Percentiles rank a stretch among this genome's conserved stretches.
Conservation (phyloP, 192 early-diverging fungal species). For the Globomyces pollinis-pini region DNA sequence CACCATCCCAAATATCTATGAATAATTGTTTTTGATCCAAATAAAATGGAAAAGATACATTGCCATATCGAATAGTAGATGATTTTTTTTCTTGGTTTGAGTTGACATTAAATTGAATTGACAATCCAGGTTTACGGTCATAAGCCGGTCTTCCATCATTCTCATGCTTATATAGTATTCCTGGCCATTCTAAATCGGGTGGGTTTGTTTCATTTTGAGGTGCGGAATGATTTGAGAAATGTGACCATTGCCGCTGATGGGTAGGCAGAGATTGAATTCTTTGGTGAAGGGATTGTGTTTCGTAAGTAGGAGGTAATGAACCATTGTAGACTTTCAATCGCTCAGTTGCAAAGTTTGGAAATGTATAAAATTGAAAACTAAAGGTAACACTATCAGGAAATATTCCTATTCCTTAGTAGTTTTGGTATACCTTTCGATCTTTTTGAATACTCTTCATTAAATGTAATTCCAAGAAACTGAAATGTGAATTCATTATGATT, state of each 20-base stretch:
- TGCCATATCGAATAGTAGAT: background rate
- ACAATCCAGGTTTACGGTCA: background rate
- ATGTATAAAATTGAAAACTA: slow-evolving; percentile 42
- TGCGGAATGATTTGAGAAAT: background rate
- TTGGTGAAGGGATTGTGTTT: background rate
- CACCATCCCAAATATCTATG: slow-evolving; percentile 39
- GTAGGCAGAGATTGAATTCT: background rate
- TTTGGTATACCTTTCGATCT: too few species aligned
- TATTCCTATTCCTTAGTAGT: slow-evolving; percentile 12
- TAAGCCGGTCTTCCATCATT: slow-evolving; percentile 7
- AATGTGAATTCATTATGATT: slow-evolving; percentile 25
- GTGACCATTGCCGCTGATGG: background rate
- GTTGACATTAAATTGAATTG: background rate
- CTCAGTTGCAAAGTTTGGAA: slow-evolving; percentile 25
- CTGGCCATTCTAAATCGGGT: background rate
- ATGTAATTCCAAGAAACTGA: slow-evolving; percentile 24
- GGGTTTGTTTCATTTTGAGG: background rate
- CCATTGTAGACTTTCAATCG: slow-evolving; percentile 29
- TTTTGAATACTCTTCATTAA: slow-evolving; percentile 11
- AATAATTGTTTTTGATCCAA: slow-evolving; percentile 11
- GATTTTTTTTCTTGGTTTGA: background rate
- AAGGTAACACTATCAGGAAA: slow-evolving; percentile 25
- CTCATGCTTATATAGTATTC: background rate
- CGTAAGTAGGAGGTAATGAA: slow-evolving; percentile 14
- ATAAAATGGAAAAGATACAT: background rate